Conservation (phyloP, 805 yeast species). For the Zygoascus bituminiphila region DNA sequence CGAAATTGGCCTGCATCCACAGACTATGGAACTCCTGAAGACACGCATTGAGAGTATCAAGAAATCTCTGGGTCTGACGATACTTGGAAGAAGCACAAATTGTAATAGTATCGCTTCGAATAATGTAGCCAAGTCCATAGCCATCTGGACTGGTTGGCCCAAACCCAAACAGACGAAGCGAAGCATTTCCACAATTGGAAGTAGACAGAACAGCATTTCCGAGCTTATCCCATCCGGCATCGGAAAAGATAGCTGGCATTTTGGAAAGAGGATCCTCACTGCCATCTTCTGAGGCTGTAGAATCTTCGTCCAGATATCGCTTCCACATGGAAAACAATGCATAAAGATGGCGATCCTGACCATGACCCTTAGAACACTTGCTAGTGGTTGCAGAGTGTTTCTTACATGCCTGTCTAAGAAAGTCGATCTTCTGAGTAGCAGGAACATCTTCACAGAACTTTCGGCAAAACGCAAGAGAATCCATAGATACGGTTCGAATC, state of each 20-base stretch:
- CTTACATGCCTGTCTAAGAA: constrained; percentile 59
- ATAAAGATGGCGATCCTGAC: constrained; percentile 88
- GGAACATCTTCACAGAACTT: constrained; percentile 68
- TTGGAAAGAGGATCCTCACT: background rate
- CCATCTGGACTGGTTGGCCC: constrained; percentile 90
- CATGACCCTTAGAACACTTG: constrained; percentile 65
- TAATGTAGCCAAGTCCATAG: constrained; percentile 86
- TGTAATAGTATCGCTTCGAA: constrained; percentile 69
- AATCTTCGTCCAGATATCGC: constrained; percentile 24
- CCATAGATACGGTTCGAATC: constrained; percentile 71
- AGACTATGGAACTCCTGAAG: constrained; percentile 48
- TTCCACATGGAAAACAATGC: constrained; percentile 87
- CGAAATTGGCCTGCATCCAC: constrained; percentile 19
- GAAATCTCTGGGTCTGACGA: constrained; percentile 75
- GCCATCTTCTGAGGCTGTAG: constrained; percentile 2
- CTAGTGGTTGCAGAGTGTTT: constrained; percentile 62
- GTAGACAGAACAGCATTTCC: constrained; percentile 76
- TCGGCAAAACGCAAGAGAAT: constrained; percentile 74
- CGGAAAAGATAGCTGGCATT: constrained; percentile 72
- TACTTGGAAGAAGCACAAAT: constrained; percentile 81
- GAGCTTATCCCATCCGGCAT: constrained; percentile 79
- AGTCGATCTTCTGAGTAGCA: constrained; percentile 49
- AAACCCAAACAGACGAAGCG: constrained; percentile 78
- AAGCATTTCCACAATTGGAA: constrained; percentile 88
- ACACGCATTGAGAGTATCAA: constrained; percentile 57